Base-by-base conservation (phyloP, 306 rosid genomes). In the Prunus davidiana region DNA sequence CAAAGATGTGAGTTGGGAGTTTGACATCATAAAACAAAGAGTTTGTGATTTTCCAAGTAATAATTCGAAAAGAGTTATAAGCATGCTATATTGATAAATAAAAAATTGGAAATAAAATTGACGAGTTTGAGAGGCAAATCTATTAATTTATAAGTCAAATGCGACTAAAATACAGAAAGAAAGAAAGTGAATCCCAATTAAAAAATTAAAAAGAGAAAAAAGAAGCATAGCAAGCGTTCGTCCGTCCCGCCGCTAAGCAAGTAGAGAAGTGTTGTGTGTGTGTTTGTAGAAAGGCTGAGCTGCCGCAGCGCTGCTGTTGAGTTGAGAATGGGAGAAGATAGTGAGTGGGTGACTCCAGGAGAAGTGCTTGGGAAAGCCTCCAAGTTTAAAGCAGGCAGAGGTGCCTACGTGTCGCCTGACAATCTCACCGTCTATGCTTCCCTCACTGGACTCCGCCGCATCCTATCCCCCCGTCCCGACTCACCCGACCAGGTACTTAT, bases 341-440 rank as follows among this genome's bases (percentile, higher is more conserved):
- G 41, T 14, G 78, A 20, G 69, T 51, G 85, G 88, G 98, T 95
- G 28, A 92, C 96, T 8, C 97, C 98, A 0, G 96, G 98, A 0
- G 97, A 95, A 76, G 81, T 85, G 6, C 77, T 95, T 22, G 98
- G 98, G 8, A 84, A 70, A 80, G 85, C 79, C 14, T 73, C 64
- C 0, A 93, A 88, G 3, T 72, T 92, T 7, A 92, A 78, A 76
- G 78, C 97, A 1, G 98, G 98, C 22, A 89, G 72, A 81, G 98
- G 97, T 46, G 81, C 97, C 22, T 93, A 93, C 78, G 84, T 85
- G n/a, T 81, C 91, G n/a, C 72, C 72, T 38, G 88, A 89, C 69
- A 84, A 86, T 54, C 76, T 78, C 83, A 85, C 88, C 43, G 87
- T 93, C 50, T 93, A 90, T 66, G 96, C 98, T 78, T 88, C 98